Evolutionary conservation across 768 basidiomycete species (phyloP).

Genomic region (Auricularia auricula-judae): DNA sequence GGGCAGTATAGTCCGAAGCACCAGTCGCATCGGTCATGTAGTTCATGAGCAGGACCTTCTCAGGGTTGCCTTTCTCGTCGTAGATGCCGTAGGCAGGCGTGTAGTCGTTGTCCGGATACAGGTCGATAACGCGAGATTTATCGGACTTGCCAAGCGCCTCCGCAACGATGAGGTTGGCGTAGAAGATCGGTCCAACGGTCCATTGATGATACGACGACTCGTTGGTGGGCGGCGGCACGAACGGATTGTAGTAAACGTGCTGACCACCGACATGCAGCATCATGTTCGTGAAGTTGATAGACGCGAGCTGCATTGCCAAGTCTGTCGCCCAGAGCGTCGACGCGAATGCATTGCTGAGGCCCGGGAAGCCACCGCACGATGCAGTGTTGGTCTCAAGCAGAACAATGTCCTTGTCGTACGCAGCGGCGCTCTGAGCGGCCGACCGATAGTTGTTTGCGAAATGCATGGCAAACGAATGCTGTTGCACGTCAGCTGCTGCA

Average conservation of each 20-base stretch:
- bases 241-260: slow-evolving; percentile 44
- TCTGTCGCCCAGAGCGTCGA: slow-evolving; percentile 43
- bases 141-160: slow-evolving; percentile 35
- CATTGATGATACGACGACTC: slow-evolving; percentile 26
- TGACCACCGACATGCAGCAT: slow-evolving; percentile 40
- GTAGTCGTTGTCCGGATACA: slow-evolving; percentile 24
- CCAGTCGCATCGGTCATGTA: slow-evolving; percentile 33
- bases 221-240: slow-evolving; percentile 41
- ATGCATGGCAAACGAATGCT: slow-evolving; percentile 25
- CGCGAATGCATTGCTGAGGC: slow-evolving; percentile 38
- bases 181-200: slow-evolving; percentile 39
- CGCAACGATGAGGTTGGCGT: slow-evolving; percentile 33
- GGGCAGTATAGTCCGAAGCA: slow-evolving; percentile 26
- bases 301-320: slow-evolving; percentile 39
- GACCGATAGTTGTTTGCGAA: slow-evolving; percentile 28
- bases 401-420: slow-evolving; percentile 27
- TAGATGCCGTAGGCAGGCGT: slow-evolving; percentile 40
- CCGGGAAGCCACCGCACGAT: slow-evolving; percentile 42
- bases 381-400: slow-evolving; percentile 48
- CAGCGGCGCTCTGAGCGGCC: slow-evolving; percentile 22
- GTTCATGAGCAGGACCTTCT: slow-evolving; percentile 37
- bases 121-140: slow-evolving; percentile 31
- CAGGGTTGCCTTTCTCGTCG: slow-evolving; percentile 29
- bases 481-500: slow-evolving; percentile 20
- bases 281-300: slow-evolving; percentile 35